Evolutionary conservation across 495 filamentous ascomycete species (phyloP), one percentile per base, ranked within the genome.

Genomic region (Penicillium lagena): DNA sequence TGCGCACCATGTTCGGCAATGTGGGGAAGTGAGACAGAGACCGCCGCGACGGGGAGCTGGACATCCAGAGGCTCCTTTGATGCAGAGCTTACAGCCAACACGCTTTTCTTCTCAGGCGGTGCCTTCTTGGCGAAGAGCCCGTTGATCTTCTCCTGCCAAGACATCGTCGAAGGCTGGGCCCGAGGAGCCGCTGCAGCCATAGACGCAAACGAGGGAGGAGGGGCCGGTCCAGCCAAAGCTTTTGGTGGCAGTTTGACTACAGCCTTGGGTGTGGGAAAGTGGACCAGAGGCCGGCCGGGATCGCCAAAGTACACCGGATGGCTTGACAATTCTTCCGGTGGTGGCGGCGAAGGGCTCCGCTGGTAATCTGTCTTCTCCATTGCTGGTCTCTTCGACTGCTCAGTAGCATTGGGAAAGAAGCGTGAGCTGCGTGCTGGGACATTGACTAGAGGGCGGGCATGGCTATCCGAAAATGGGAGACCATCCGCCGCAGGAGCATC

Each of bases 101-200:
- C 67, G 53, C 72, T 77, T 30, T 77, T 73, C 34, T 72, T 79
- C 22, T 79, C 65, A 1, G 66, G 58, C 4, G 69, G 61, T 0
- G 66, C 59, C 34, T 73, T 70, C 54, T 86, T 88, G 17, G 80
- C 78, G 10, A 90, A 75, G 9, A 91, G 77, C 41, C 62, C 77
- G 54, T 88, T 84, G 58, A 91, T 81, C 57, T 76, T 81, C 40
- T 85, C 81, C 56, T 90, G 86, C 86, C 86, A 91, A 8, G 70
- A 67, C 2, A 70, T 63, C 9, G 62, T 60, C 2, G 47, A 39
- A 22, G 50, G 57, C 12, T 49, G 42, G 27, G 43, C 43, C 2
- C 54, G 67, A 33, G 66, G 59, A 9, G 70, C 57, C 5, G 73
- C 69, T 15, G 75, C 72, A 12, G 71, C 75, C 58, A 76, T 75